These are phyloP conservation scores for Zalaria obscura DNA, from an alignment of 2,329 filamentous ascomycete genomes.

Conservation along the genomic window DNA sequence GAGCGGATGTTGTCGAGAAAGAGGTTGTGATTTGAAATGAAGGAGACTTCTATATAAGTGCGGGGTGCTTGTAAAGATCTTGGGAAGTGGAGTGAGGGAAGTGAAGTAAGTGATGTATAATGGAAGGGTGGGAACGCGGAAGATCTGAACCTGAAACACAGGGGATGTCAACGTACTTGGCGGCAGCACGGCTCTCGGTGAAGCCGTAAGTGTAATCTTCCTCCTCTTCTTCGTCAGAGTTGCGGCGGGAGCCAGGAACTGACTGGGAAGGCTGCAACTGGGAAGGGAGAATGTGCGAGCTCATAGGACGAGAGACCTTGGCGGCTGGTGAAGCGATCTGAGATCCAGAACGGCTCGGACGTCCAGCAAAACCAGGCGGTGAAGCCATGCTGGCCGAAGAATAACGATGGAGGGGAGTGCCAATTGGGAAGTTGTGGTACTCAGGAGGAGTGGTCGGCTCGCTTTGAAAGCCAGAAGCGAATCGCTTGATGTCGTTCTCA, in stretches of 20 bases:
- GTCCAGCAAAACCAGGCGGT: constrained; percentile 47
- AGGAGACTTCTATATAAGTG: no score
- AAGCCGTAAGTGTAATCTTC: constrained; percentile 41
- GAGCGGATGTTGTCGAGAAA: not conserved
- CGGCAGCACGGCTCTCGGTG: constrained; percentile 55
- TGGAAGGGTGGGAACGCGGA: not conserved
- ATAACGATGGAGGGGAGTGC: constrained; percentile 62
- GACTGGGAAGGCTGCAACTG: constrained; percentile 67
- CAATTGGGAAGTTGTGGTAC: constrained; percentile 54
- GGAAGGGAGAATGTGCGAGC: constrained; percentile 42
- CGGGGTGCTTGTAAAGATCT: no score
- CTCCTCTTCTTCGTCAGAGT: constrained; percentile 78
- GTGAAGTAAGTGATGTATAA: not conserved
- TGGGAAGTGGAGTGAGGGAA: not conserved
- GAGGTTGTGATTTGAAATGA: not conserved
- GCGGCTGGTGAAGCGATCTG: constrained; percentile 66
- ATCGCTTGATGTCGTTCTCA: constrained; percentile 56
- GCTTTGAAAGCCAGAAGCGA: constrained; percentile 62
- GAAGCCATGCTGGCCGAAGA: constrained; percentile 79
- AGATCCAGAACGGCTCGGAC: constrained; percentile 62
- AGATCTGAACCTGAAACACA: not conserved
- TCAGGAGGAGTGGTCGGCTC: constrained; percentile 95
- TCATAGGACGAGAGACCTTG: constrained; percentile 38
- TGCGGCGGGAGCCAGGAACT: constrained; percentile 71
- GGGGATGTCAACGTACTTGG: constrained; percentile 51